phyloP scores from a whole-genome alignment of 805 yeast species.

The Lachancea quebecensis region DNA sequence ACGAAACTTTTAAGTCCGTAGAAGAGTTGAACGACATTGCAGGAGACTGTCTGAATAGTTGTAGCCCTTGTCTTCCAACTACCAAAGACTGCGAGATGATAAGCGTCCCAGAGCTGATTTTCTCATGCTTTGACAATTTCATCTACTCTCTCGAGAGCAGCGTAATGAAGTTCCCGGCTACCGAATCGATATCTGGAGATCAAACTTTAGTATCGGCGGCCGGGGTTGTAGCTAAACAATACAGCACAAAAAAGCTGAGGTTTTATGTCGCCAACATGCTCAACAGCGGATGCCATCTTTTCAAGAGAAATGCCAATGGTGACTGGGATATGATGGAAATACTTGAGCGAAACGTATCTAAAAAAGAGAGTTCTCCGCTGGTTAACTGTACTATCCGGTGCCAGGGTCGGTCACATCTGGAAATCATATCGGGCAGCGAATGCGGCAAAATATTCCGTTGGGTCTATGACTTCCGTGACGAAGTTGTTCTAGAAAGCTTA shows the following conservation, averaged over 20 bases:
- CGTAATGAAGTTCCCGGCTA: constrained; percentile 1
- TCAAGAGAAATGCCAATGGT: constrained; percentile 15
- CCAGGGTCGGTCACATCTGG: constrained; percentile 1
- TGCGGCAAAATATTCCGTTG: constrained; percentile 15
- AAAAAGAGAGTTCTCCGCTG: constrained; percentile 8
- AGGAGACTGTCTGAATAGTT: constrained; percentile 4
- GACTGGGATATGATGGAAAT: constrained; percentile 15
- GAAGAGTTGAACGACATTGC: constrained; percentile 5
- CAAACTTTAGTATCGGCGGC: constrained; percentile 4
- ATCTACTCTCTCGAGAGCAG: constrained; percentile 1
- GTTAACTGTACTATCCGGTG: constrained; percentile 14
- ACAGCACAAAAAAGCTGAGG: constrained; percentile 8
- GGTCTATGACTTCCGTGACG: constrained; percentile 13
- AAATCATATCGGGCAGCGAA: constrained; percentile 20
- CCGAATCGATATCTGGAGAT: neutral
- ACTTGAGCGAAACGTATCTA: constrained; percentile 4
- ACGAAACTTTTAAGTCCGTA: constrained; percentile 6
- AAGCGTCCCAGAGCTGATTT: constrained; percentile 3
- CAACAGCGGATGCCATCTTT: constrained; percentile 18
- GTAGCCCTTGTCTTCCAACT: constrained; percentile 2
- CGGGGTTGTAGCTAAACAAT: constrained; percentile 12
- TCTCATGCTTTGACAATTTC: constrained; percentile 9
- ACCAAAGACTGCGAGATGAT: neutral
- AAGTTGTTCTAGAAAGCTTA: constrained; percentile 4
- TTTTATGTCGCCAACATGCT: constrained; percentile 12